These are phyloP conservation scores for Alloascoidea hylecoeti DNA, from an alignment of 805 yeast species.

Conservation along the genomic window DNA sequence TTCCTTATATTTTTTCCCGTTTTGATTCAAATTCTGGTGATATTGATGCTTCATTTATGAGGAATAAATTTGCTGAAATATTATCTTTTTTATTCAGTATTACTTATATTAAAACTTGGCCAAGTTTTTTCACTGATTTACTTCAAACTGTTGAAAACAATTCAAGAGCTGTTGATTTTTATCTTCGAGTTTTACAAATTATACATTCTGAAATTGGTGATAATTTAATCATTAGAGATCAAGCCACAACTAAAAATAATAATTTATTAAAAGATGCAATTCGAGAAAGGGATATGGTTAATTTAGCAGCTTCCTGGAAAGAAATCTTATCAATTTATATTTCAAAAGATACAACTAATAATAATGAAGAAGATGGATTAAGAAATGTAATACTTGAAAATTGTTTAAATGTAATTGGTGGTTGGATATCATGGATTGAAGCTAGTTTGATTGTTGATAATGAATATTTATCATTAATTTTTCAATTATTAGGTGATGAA, in stretches of 20 bases:
- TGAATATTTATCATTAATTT: slow-evolving; percentile 41
- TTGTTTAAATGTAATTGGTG: slow-evolving; percentile 57
- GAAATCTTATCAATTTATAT: slow-evolving; percentile 29
- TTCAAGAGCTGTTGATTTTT: slow-evolving; percentile 48
- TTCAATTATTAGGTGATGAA: slow-evolving; percentile 35
- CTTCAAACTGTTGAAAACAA: slow-evolving; percentile 23
- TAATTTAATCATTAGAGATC: slow-evolving; percentile 60
- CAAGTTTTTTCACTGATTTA: slow-evolving; percentile 34
- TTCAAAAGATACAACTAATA: slow-evolving; percentile 14
- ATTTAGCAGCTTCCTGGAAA: slow-evolving; percentile 56
- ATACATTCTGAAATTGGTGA: slow-evolving; percentile 92
- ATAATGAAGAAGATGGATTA: slow-evolving; percentile 11
- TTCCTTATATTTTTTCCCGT: slow-evolving; percentile 24
- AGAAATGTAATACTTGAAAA: slow-evolving; percentile 36
- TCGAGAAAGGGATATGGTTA: slow-evolving; percentile 60
- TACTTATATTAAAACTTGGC: slow-evolving; percentile 34
- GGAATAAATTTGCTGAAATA: slow-evolving; percentile 44
- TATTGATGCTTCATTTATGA: slow-evolving; percentile 25
- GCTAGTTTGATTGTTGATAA: slow-evolving; percentile 55
- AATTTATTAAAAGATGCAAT: slow-evolving; percentile 69
- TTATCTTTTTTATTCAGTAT: slow-evolving; percentile 36
- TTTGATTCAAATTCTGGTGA: slow-evolving; percentile 6
- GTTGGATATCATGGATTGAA: slow-evolving; percentile 89
- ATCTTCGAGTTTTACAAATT: slow-evolving; percentile 54
- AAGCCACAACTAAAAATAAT: slow-evolving; percentile 46